These are phyloP conservation scores for Magnaporthiopsis rhizophila DNA, from an alignment of 2,329 filamentous ascomycete species.

Conservation along the genomic window DNA sequence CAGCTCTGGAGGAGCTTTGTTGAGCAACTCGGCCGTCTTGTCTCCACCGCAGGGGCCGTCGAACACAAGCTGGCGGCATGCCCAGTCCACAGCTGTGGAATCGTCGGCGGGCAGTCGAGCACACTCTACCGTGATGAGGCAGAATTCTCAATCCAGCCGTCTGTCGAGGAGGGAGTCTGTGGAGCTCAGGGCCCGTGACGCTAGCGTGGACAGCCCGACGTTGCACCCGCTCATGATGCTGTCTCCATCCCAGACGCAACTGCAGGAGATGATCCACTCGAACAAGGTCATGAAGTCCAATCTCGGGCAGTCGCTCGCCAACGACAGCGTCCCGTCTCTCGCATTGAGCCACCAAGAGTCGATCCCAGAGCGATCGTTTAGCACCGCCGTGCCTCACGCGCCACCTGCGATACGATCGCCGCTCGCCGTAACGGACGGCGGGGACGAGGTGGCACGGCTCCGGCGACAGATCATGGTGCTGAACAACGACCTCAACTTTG, in stretches of 20 bases:
- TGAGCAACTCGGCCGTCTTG: constrained; percentile 26
- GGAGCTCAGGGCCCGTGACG: constrained; percentile 30
- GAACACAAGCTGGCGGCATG: constrained; percentile 20
- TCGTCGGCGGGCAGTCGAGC: constrained; percentile 31
- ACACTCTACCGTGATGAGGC: constrained; percentile 30
- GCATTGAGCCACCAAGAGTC: constrained; percentile 42
- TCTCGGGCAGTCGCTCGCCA: constrained; percentile 45
- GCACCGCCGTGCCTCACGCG: constrained; percentile 19
- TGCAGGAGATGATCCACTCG: constrained; percentile 53
- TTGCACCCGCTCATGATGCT: constrained; percentile 41
- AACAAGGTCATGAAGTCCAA: constrained; percentile 51
- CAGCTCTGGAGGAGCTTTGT: constrained; percentile 21
- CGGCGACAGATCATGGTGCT: constrained; percentile 68
- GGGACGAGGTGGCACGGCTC: constrained; percentile 43
- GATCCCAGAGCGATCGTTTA: constrained; percentile 24
- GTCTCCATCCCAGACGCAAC: constrained; percentile 44
- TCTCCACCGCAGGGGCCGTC: constrained; percentile 31
- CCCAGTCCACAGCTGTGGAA: constrained; percentile 41
- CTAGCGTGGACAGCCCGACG: constrained; percentile 52
- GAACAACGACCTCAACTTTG: constrained; percentile 75
- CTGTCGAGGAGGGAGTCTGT: constrained; percentile 40
- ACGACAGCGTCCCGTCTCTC: constrained; percentile 51
- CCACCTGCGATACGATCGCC: constrained; percentile 16
- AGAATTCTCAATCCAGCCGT: constrained; percentile 42
- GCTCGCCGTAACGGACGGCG: constrained; percentile 1